Percentiles rank a stretch among this genome's conserved stretches.
phyloP scores from a whole-genome alignment of 1,284 basidiomycete genomes.

The Ustilago curta region DNA sequence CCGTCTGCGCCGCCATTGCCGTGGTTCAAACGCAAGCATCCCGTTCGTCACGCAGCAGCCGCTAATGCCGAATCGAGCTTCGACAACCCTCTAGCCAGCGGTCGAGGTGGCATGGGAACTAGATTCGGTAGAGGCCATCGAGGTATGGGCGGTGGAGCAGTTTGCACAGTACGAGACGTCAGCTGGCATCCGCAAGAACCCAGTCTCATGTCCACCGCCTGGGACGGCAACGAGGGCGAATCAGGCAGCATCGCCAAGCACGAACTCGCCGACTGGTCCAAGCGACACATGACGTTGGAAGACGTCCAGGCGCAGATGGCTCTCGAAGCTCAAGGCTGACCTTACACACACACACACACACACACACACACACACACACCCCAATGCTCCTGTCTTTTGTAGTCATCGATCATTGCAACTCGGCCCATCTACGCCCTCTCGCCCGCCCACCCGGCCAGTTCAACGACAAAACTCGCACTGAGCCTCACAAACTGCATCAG shows the following conservation, averaged over 20 bases:
- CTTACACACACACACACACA: too few species aligned
- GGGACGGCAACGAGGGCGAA: conserved; percentile 74
- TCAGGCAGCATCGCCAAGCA: conserved; percentile 59
- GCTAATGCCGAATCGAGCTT: background rate
- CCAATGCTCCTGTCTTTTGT: too few species aligned
- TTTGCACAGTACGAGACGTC: conserved; percentile 81
- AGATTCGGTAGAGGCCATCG: conserved; percentile 33
- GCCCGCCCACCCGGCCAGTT: conserved; percentile 64
- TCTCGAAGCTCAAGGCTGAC: conserved; percentile 31
- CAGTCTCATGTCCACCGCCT: conserved; percentile 88
- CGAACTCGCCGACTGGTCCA: conserved; percentile 43
- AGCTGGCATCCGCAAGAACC: conserved; percentile 91
- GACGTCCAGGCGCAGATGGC: conserved; percentile 25
- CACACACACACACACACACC: too few species aligned
- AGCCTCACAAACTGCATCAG: conserved; percentile 63
- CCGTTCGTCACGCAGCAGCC: conserved; percentile 2
- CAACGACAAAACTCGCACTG: conserved; percentile 60
- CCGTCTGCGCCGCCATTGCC: conserved; percentile 47
- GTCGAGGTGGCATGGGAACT: conserved; percentile 5
- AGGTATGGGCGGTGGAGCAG: conserved; percentile 37
- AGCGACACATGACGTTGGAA: conserved; percentile 48
- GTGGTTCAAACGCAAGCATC: conserved; percentile 45
- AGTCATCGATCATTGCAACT: too few species aligned
- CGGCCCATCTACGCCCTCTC: background rate
- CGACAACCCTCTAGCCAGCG: conserved; percentile 14